Conservation (phyloP, 2,329 filamentous ascomycete genomes). For the Aspergillus phoenicis region DNA sequence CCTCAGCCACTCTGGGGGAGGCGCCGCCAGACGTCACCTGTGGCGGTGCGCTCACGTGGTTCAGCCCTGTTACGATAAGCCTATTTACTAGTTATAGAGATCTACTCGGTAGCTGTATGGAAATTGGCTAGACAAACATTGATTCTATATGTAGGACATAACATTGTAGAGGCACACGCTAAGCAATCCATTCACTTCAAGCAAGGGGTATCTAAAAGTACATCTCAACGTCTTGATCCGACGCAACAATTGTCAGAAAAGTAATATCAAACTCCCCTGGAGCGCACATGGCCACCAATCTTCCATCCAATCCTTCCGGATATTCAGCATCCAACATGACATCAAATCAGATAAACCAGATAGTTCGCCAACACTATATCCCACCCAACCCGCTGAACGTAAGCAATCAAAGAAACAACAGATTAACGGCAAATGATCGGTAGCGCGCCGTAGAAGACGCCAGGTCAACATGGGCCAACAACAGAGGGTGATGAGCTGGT, state of each 20-base stretch:
- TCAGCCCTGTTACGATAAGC: neutral
- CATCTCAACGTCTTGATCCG: constrained; percentile 22
- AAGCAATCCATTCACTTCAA: constrained; percentile 19
- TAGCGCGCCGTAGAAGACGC: neutral
- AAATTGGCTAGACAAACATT: too few species aligned
- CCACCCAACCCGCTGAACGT: constrained; percentile 3
- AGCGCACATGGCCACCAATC: constrained; percentile 15
- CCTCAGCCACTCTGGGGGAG: constrained; percentile 13
- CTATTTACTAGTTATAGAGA: too few species aligned
- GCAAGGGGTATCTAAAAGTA: constrained; percentile 40
- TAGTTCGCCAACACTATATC: constrained; percentile 13
- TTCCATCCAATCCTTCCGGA: constrained; percentile 7
- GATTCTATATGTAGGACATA: neutral
- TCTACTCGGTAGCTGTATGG: too few species aligned
- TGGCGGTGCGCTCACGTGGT: constrained; percentile 9
- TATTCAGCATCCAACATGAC: constrained; percentile 10
- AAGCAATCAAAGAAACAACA: constrained; percentile 13
- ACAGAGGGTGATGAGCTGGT: neutral
- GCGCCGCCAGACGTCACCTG: constrained; percentile 14
- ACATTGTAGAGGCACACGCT: neutral
- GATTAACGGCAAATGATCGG: neutral
- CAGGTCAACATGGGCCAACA: neutral
- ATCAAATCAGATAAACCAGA: constrained; percentile 13
- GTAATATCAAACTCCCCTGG: constrained; percentile 16
- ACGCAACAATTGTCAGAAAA: constrained; percentile 11